phyloP scores from a whole-genome alignment of 2,329 filamentous ascomycete genomes.

The Falciphora oryzae region DNA sequence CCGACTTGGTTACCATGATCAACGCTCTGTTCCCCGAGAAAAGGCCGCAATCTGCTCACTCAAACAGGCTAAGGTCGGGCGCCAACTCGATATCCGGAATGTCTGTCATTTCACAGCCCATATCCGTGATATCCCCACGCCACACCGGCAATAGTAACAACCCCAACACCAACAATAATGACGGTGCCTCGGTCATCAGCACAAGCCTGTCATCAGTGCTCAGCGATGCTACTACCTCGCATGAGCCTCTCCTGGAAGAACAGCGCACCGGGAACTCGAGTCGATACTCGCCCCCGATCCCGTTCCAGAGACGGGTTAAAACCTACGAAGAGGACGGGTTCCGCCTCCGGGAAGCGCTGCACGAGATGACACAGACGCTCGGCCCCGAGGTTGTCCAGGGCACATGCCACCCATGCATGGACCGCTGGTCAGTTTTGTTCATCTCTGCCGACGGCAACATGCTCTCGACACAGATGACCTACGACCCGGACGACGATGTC shows the following conservation, averaged over 20 bases:
- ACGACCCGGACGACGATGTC: slow-evolving; percentile 59
- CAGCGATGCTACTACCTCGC: slow-evolving; percentile 63
- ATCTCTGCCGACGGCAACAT: slow-evolving; percentile 66
- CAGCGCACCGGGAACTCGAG: slow-evolving; percentile 38
- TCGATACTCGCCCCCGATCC: slow-evolving; percentile 48
- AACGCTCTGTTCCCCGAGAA: slow-evolving; percentile 78
- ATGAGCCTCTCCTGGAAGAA: slow-evolving; percentile 57
- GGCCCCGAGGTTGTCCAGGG: slow-evolving; percentile 61
- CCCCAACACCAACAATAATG: slow-evolving; percentile 36
- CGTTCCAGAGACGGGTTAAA: slow-evolving; percentile 39
- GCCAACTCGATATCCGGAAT: slow-evolving; percentile 64
- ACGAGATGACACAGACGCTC: slow-evolving; percentile 63
- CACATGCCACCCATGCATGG: slow-evolving; percentile 70
- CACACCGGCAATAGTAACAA: slow-evolving; percentile 21
- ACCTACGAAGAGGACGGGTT: slow-evolving; percentile 60
- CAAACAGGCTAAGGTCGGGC: slow-evolving; percentile 57
- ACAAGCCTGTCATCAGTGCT: slow-evolving; percentile 67
- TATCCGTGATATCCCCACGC: slow-evolving; percentile 49
- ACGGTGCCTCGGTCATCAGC: slow-evolving; percentile 65
- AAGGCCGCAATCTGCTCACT: slow-evolving; percentile 57
- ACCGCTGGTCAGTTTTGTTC: slow-evolving; percentile 78
- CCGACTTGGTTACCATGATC: slow-evolving; percentile 73
- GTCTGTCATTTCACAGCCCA: slow-evolving; percentile 62
- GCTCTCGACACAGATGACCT: slow-evolving; percentile 66
- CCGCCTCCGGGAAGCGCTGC: slow-evolving; percentile 59